Percentiles rank a stretch among this genome's conserved stretches.
phyloP scores from a whole-genome alignment of 2,329 filamentous ascomycete genomes.

The Dothistroma septosporum region DNA sequence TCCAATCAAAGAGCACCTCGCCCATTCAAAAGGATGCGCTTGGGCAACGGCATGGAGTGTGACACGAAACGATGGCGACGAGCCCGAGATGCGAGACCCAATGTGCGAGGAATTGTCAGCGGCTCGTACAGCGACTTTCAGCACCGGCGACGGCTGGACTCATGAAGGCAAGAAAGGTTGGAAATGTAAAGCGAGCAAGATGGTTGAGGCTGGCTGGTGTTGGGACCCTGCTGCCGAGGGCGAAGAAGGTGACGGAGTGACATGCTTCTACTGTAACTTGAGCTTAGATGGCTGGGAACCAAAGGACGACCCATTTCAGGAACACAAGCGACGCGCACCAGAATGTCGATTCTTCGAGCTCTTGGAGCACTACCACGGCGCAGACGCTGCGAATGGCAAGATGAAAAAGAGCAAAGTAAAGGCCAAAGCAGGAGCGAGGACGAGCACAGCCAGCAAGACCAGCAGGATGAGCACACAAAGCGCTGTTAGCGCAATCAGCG shows the following conservation, averaged over 20 bases:
- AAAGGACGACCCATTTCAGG: constrained; percentile 84
- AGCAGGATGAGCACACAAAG: constrained; percentile 58
- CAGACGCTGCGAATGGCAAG: constrained; percentile 17
- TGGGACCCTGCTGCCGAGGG: constrained; percentile 80
- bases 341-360: constrained; percentile 80
- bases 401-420: constrained; percentile 33
- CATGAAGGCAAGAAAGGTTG: constrained; percentile 84
- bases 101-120: constrained; percentile 65
- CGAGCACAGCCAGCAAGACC: constrained; percentile 57
- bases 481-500: constrained; percentile 24
- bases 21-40: constrained; percentile 75
- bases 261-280: constrained; percentile 84
- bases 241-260: constrained; percentile 75
- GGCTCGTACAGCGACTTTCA: constrained; percentile 79
- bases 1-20: constrained; percentile 78
- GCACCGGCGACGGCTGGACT: constrained; percentile 66
- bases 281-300: constrained; percentile 93
- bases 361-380: constrained; percentile 43
- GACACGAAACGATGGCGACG: constrained; percentile 53
- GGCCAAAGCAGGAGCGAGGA: constrained; percentile 20
- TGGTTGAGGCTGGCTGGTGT: constrained; percentile 90
- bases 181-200: constrained; percentile 85
- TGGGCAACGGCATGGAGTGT: constrained; percentile 70
- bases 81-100: constrained; percentile 67
- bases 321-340: constrained; percentile 75